These are phyloP conservation scores for Annulohypoxylon nitens DNA, from an alignment of 495 filamentous ascomycete species.

Conservation along the genomic window DNA sequence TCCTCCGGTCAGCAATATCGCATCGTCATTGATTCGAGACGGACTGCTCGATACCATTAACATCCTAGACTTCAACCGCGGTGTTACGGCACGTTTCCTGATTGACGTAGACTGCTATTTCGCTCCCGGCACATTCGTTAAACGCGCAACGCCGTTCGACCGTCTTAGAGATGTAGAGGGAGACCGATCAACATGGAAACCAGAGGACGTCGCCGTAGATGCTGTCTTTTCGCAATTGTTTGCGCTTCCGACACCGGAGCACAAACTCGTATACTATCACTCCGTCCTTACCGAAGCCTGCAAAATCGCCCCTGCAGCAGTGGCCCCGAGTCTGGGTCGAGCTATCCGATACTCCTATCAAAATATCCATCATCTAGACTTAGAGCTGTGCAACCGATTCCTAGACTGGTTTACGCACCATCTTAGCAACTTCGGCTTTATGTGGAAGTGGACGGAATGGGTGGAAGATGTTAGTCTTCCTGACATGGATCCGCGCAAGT, in stretches of 20 bases:
- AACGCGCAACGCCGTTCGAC: slow-evolving; percentile 92
- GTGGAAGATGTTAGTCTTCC: slow-evolving; percentile 85
- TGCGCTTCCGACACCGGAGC: slow-evolving; percentile 86
- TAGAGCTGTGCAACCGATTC: slow-evolving; percentile 89
- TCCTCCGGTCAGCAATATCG: slow-evolving; percentile 78
- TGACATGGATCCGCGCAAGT: slow-evolving; percentile 85
- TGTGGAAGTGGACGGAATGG: slow-evolving; percentile 99
- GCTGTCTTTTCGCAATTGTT: slow-evolving; percentile 96
- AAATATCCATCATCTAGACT: slow-evolving; percentile 81
- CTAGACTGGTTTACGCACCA: slow-evolving; percentile 99
- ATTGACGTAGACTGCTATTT: slow-evolving; percentile 98
- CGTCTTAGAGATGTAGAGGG: slow-evolving; percentile 80
- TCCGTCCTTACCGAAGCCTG: slow-evolving; percentile 93
- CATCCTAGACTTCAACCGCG: slow-evolving; percentile 91
- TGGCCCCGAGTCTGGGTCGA: slow-evolving; percentile 93
- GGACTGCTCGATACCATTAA: slow-evolving; percentile 93
- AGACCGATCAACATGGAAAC: slow-evolving; percentile 89
- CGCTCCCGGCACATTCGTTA: slow-evolving; percentile 86
- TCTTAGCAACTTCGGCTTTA: slow-evolving; percentile 98
- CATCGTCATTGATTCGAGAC: slow-evolving; percentile 86
- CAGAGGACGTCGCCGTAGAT: slow-evolving; percentile 96
- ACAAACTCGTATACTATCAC: slow-evolving; percentile 97
- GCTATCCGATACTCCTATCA: slow-evolving; percentile 93
- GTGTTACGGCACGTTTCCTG: slow-evolving; percentile 85
- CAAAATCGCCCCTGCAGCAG: slow-evolving; percentile 93